Conservation (phyloP, 2,329 filamentous ascomycete species). For the Neonectria ditissima region DNA sequence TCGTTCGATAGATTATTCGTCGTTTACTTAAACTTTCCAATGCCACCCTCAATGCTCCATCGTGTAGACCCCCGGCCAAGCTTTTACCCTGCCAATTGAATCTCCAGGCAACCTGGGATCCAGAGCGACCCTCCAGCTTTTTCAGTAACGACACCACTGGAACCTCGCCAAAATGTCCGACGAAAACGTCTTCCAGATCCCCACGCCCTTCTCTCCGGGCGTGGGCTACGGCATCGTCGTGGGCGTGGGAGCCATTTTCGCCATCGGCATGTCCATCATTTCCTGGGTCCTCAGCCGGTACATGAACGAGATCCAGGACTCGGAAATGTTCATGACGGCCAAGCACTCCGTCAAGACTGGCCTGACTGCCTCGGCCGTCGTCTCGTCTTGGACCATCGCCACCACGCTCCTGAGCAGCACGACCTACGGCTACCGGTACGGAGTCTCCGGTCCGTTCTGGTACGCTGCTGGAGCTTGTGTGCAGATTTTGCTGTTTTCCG, state of each 20-base stretch:
- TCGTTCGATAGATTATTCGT: background rate
- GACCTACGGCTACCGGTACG: constrained; percentile 19
- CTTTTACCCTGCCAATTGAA: constrained; percentile 2
- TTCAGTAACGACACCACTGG: background rate
- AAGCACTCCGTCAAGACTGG: constrained; percentile 24
- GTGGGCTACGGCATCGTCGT: constrained; percentile 25
- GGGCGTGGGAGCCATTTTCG: constrained; percentile 22
- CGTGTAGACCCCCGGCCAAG: background rate
- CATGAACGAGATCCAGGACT: constrained; percentile 25
- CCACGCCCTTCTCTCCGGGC: constrained; percentile 19
- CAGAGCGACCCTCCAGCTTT: background rate
- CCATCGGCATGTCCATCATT: constrained; percentile 25
- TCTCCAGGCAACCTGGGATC: background rate
- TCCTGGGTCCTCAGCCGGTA: constrained; percentile 23
- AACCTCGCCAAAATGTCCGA: constrained; percentile 11
- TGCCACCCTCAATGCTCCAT: background rate
- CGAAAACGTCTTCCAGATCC: constrained; percentile 22
- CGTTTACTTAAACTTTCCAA: constrained; percentile 16
- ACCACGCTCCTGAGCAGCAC: constrained; percentile 22
- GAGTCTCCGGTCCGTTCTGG: constrained; percentile 24
- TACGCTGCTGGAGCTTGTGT: constrained; percentile 24
- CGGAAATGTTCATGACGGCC: constrained; percentile 27
- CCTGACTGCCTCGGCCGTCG: constrained; percentile 22
- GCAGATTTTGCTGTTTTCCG: constrained; percentile 21
- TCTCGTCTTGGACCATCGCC: constrained; percentile 27